A percentile compares a stretch with the other conserved stretches of the same genome.
These are phyloP conservation scores for Effrenium voratum DNA, from an alignment of 73 alveolate genomes.

Conservation along the genomic window DNA sequence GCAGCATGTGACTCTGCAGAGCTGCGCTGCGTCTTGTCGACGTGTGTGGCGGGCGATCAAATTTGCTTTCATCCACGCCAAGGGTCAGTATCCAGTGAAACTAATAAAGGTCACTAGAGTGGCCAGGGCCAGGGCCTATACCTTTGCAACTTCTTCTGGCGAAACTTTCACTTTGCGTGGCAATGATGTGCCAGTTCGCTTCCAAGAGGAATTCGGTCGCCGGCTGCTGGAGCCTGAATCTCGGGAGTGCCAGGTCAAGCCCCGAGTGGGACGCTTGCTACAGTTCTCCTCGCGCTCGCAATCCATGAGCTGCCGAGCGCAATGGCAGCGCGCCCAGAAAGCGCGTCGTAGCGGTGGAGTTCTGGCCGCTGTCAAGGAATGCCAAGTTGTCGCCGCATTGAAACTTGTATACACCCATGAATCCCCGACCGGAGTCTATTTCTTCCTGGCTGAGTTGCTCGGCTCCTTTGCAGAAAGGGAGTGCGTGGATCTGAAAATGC, in stretches of 20 bases:
- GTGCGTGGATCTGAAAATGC: not conserved
- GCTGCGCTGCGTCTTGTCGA: not conserved
- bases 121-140: not conserved
- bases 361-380: conserved; percentile 22
- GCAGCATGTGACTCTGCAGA: not conserved
- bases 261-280: not conserved
- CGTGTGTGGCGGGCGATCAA: not conserved
- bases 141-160: not conserved
- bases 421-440: conserved; percentile 50
- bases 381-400: conserved; percentile 19
- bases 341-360: conserved; percentile 33
- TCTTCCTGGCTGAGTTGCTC: conserved; percentile 44
- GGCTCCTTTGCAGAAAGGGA: not conserved
- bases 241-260: conserved; percentile 28
- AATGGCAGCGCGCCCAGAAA: not conserved
- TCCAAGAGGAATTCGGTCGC: not conserved
- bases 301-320: not conserved
- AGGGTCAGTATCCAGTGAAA: not conserved
- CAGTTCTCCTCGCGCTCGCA: not conserved
- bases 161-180: not conserved
- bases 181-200: not conserved
- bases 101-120: not conserved
- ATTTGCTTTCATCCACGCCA: not conserved
- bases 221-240: not conserved
- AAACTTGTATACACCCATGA: conserved; percentile 42